A percentile compares a stretch with the other conserved stretches of the same genome.
phyloP scores from a whole-genome alignment of 2,329 filamentous ascomycete genomes.

The Talaromyces sp. region DNA sequence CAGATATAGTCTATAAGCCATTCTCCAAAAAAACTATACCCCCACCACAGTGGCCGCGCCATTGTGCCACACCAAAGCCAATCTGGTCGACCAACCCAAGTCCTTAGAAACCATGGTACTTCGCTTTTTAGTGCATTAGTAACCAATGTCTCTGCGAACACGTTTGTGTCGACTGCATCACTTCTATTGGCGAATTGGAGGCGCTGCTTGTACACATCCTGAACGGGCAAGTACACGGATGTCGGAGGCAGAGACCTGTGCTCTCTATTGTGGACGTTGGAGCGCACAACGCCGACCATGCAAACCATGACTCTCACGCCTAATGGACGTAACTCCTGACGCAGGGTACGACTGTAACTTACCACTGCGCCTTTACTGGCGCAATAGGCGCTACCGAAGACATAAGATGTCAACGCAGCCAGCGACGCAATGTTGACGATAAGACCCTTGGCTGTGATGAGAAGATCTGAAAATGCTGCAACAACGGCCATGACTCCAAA shows the following conservation, averaged over 20 bases:
- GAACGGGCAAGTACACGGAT: neutral
- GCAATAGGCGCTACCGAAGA: constrained; percentile 7
- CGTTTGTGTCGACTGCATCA: neutral
- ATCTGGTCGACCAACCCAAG: constrained; percentile 1
- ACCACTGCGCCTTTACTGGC: neutral
- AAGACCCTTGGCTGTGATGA: neutral
- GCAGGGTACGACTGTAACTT: neutral
- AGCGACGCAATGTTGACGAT: constrained; percentile 1
- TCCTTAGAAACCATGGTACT: neutral
- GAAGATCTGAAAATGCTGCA: neutral
- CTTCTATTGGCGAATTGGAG: neutral
- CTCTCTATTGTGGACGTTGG: constrained; percentile 5
- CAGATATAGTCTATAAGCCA: constrained; percentile 2
- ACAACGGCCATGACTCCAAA: constrained; percentile 4
- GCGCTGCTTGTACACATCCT: neutral
- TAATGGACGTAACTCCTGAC: constrained; percentile 4
- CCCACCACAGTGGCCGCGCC: constrained; percentile 3
- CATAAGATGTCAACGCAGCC: neutral
- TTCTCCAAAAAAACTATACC: constrained; percentile 5
- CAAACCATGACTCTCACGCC: constrained; percentile 1
- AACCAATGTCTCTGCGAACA: neutral
- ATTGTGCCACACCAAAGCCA: constrained; percentile 3
- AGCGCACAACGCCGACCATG: constrained; percentile 3
- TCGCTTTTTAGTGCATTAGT: neutral
- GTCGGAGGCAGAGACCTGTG: neutral